Evolutionary conservation across 2,329 filamentous ascomycete genomes (phyloP).

Genomic region (Eutypa lata): DNA sequence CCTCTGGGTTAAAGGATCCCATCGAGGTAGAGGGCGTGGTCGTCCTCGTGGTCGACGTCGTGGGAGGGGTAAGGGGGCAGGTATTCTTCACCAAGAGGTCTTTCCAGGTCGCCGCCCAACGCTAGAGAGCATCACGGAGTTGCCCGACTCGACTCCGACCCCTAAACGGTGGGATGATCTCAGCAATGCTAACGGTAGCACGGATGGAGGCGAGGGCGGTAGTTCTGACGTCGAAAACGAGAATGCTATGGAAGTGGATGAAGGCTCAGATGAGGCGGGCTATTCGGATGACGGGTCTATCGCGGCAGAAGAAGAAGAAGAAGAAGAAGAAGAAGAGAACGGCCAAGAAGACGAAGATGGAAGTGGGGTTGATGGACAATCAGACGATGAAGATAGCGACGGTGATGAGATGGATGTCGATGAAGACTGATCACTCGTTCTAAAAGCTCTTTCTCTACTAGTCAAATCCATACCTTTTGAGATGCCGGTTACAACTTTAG

Average conservation of each 20-base stretch:
- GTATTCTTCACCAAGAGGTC: not conserved
- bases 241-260: slow-evolving; percentile 3
- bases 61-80: not conserved
- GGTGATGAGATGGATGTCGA: slow-evolving; percentile 20
- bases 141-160: slow-evolving; percentile 19
- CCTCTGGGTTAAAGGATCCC: not conserved
- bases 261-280: not conserved
- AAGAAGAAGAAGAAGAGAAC: slow-evolving; percentile 3
- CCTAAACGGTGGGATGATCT: slow-evolving; percentile 23
- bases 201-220: not conserved
- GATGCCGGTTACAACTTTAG: too few relatives aligned
- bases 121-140: not conserved
- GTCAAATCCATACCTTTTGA: too few relatives aligned
- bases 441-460: too few relatives aligned
- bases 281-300: not conserved
- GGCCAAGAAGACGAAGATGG: slow-evolving; percentile 11
- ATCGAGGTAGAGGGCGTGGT: not conserved
- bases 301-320: slow-evolving; percentile 11
- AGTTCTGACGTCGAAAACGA: slow-evolving; percentile 1
- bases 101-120: not conserved
- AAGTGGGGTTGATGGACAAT: not conserved
- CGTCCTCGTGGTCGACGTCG: not conserved
- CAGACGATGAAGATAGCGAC: slow-evolving; percentile 7
- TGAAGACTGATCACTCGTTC: slow-evolving; percentile 1
- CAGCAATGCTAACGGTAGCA: not conserved